A percentile compares a stretch with the other conserved stretches of the same genome.
These are phyloP conservation scores for Heterococcus sp. DNA, from an alignment of 108 stramenopile genomes.

Conservation along the genomic window DNA sequence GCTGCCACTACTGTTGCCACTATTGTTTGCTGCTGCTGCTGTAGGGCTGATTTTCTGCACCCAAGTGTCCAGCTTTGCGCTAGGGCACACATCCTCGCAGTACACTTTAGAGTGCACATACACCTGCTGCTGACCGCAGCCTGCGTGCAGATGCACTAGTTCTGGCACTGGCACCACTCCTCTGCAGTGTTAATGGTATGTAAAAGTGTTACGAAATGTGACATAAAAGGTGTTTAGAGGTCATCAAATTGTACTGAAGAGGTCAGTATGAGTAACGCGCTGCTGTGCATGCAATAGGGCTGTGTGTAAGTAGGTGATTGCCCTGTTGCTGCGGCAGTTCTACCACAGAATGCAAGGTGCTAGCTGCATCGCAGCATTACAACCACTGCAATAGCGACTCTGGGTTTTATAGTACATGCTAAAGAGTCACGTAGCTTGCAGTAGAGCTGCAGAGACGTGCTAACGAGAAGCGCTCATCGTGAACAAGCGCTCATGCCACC, in stretches of 20 bases:
- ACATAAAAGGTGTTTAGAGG: not conserved
- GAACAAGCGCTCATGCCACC: not conserved
- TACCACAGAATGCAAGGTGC: no score
- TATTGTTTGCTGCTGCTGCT: no score
- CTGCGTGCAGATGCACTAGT: not conserved
- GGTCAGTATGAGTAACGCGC: not conserved
- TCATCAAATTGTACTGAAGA: not conserved
- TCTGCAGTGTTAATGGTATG: no score
- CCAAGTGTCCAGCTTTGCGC: slow-evolving; percentile 60
- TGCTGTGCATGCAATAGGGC: no score
- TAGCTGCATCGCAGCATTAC: no score
- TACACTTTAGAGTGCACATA: slow-evolving; percentile 31
- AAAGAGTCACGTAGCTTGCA: not conserved
- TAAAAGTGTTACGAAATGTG: not conserved
- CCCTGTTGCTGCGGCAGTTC: not conserved
- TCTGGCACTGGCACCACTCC: not conserved
- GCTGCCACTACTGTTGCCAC: no score
- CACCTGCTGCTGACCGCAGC: slow-evolving; percentile 32
- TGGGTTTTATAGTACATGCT: no score
- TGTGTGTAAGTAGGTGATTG: not conserved
- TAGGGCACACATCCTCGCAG: slow-evolving; percentile 61
- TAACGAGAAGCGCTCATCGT: not conserved
- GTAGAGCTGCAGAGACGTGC: not conserved
- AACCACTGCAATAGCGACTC: no score
- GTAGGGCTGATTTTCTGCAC: slow-evolving; percentile 54